A percentile compares a stretch with the other conserved stretches of the same genome.
Evolutionary conservation across 1,139 yeast genomes (phyloP).

Genomic region (Arxiozyma bovina): DNA sequence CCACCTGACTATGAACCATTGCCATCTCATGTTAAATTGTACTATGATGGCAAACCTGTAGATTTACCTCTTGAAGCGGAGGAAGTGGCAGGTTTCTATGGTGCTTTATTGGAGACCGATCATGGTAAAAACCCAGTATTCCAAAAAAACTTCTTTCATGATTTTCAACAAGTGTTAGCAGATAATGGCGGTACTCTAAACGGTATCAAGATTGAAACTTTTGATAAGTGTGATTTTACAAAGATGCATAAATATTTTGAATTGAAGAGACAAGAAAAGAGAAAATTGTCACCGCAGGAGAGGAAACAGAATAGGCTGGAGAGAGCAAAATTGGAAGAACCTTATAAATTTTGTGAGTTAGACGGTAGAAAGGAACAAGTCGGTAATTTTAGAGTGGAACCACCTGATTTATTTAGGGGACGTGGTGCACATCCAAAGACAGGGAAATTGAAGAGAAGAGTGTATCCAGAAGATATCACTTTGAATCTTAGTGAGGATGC

Average conservation of each 20-base stretch:
- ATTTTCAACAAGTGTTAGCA: conserved; percentile 59
- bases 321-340: conserved; percentile 69
- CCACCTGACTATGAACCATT: conserved; percentile 88
- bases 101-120: conserved; percentile 79
- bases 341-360: conserved; percentile 66
- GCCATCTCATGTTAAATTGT: conserved; percentile 68
- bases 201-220: conserved; percentile 44
- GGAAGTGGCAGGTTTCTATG: conserved; percentile 94
- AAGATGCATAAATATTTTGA: conserved; percentile 71
- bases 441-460: conserved; percentile 77
- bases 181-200: conserved; percentile 55
- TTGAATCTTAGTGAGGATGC: conserved; percentile 70
- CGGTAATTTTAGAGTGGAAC: conserved; percentile 90
- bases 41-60: conserved; percentile 70
- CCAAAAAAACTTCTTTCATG: conserved; percentile 77
- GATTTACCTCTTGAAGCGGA: conserved; percentile 73
- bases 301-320: conserved; percentile 66
- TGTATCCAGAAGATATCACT: conserved; percentile 80
- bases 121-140: conserved; percentile 83
- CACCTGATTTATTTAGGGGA: conserved; percentile 92
- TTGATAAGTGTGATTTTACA: conserved; percentile 68
- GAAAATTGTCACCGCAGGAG: conserved; percentile 55
- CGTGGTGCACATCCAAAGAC: conserved; percentile 97
- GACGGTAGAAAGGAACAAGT: conserved; percentile 89
- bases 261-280: conserved; percentile 61